Evolutionary conservation across 768 basidiomycete species (phyloP).

Genomic region (Mycena galericulata): DNA sequence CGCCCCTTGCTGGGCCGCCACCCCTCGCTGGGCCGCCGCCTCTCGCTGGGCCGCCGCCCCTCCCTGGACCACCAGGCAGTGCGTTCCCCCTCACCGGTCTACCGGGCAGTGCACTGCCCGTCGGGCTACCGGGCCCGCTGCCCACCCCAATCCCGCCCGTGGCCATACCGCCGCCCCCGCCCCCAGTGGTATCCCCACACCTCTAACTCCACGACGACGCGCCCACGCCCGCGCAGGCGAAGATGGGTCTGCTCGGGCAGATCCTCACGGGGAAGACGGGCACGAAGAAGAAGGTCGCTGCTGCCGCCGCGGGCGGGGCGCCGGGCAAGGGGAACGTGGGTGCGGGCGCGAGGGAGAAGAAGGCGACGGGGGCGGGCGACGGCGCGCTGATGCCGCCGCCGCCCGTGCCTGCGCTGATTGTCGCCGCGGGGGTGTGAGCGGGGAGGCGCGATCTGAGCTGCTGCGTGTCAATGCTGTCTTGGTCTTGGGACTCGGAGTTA

Average conservation of each 20-base stretch:
- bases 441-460: no score
- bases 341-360: no score
- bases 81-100: no score
- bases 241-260: conserved; percentile 86
- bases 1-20: conserved; percentile 45
- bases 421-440: conserved; percentile 26
- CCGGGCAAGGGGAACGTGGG: conserved; percentile 50
- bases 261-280: conserved; percentile 56
- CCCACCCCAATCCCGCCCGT: no score
- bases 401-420: conserved; percentile 24
- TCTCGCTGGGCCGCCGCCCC: conserved; percentile 26
- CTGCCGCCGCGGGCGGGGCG: conserved; percentile 57
- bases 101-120: no score
- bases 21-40: conserved; percentile 31
- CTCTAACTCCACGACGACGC: conserved; percentile 70
- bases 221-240: conserved; percentile 68
- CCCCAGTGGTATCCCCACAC: conserved; percentile 30
- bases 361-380: conserved; percentile 19
- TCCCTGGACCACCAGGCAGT: conserved; percentile 24
- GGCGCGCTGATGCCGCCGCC: conserved; percentile 33
- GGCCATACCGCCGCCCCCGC: conserved; percentile 25
- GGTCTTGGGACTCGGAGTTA: not conserved
- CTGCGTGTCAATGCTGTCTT: not conserved
- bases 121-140: not conserved
- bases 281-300: conserved; percentile 56